These are phyloP conservation scores for Rhytidiadelphus loreus DNA, from an alignment of 225 moss, liverwort and hornwort genomes.

Conservation along the genomic window DNA sequence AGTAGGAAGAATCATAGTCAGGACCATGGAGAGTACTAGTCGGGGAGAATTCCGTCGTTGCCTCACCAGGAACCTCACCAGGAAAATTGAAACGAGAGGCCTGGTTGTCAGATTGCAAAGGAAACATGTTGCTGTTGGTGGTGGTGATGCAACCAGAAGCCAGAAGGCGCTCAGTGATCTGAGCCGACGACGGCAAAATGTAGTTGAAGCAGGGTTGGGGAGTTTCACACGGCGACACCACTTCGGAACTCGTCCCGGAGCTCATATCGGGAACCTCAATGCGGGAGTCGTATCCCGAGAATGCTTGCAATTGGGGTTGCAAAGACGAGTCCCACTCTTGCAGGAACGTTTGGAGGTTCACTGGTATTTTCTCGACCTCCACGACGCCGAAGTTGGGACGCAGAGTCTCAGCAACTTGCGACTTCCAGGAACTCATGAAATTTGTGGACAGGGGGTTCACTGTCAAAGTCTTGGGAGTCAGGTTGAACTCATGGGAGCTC, in stretches of 20 bases:
- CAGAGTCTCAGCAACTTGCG: constrained; percentile 20
- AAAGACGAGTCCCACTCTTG: constrained; percentile 30
- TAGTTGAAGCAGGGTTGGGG: neutral
- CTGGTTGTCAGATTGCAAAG: neutral
- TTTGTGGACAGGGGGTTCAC: neutral
- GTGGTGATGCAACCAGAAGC: neutral
- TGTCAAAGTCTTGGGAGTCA: neutral
- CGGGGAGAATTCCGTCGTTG: neutral
- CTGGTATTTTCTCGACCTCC: constrained; percentile 12
- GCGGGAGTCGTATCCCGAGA: neutral
- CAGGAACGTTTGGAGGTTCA: constrained; percentile 12
- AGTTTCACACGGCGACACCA: constrained; percentile 2
- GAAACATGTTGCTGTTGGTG: neutral
- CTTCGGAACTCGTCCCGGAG: constrained; percentile 9
- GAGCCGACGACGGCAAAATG: constrained; percentile 8
- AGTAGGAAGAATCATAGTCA: constrained; percentile 2
- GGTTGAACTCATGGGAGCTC: neutral
- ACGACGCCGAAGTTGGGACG: constrained; percentile 18
- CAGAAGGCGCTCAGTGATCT: constrained; percentile 15
- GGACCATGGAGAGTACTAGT: neutral
- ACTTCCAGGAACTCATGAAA: constrained; percentile 61
- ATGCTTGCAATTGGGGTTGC: neutral
- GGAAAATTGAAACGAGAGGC: neutral
- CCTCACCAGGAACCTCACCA: neutral
- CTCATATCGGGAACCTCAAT: constrained; percentile 3